Base-by-base conservation (phyloP, 2,329 filamentous ascomycete species). In the Aureobasidium sp. region DNA sequence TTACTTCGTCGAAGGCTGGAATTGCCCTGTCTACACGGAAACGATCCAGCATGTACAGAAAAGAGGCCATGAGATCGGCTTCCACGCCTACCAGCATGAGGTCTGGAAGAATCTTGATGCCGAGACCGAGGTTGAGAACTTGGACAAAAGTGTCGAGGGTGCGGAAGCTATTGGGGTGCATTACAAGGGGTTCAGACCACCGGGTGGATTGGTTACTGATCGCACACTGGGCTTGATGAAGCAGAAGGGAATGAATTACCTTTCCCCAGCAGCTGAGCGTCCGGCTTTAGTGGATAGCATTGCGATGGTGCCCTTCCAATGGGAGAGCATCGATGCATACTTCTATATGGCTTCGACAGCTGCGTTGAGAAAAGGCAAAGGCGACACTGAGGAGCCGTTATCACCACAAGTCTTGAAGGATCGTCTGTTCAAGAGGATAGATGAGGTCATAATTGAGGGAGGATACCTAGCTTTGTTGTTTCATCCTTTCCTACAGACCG, bases 1-100 rank as follows among this genome's bases (percentile, higher is more conserved):
- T 1, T 72, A 71, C 53, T 72, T 72, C 60, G 62, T 70, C 58
- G 70, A 72, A 61, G 61, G 64, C 25, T 72, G 69, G 69, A 72
- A 71, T 59, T 61, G 69, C 15, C 33, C 47, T 3, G 58, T 68
- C 40, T 71, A 71, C 50, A 61, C 65, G 0, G 62, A 64, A 15
- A 62, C 63, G 0, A 65, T 71, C 35, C 38, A 64, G 23, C 27
- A 64, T 3, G 55, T 72, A n/a, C 64, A 65, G 13, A 57, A 38
- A 13, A 62, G 62, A 33, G 69, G 68, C 9, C 68, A 70, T 57
- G 70, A 72, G 51, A 62, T 72, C 19, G 69, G 66, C 1, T 71
- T 68, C 64, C 70, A 72, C 61, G 69, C 68, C 4, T 71, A 66
- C 63, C 69, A 69, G 47, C 70, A 72, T 53, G 70, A 72, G 57